Conservation (phyloP, 148 eudicot genomes). For the Diospyros lotus region DNA sequence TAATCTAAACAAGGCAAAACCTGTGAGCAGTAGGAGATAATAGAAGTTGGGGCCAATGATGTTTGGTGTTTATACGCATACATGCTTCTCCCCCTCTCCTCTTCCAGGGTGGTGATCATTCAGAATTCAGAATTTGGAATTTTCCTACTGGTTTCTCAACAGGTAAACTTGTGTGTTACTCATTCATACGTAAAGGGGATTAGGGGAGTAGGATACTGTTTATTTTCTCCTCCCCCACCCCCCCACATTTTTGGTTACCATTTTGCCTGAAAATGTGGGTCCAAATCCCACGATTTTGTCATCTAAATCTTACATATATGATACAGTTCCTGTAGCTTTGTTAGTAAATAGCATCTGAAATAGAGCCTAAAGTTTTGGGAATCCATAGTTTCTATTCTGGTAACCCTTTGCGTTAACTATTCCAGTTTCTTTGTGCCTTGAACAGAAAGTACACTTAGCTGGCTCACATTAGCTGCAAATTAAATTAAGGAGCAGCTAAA, state of each 20-base stretch:
- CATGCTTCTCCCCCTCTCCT: not conserved
- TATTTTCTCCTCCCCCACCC: not conserved
- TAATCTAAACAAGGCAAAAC: constrained; percentile 66
- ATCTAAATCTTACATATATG: not conserved
- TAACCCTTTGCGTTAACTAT: too few species aligned
- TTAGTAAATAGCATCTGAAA: not conserved
- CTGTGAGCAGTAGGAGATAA: constrained; percentile 51
- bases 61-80: not conserved
- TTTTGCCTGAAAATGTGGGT: not conserved
- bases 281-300: not conserved
- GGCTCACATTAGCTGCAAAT: too few species aligned
- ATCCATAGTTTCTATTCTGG: too few species aligned
- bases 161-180: not conserved
- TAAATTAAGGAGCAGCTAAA: too few species aligned
- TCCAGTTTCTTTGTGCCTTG: too few species aligned
- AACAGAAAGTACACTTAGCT: too few species aligned
- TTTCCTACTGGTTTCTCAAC: not conserved
- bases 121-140: not conserved
- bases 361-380: too few species aligned
- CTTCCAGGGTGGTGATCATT: not conserved
- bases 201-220: constrained; percentile 1
- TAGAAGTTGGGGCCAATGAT: not conserved
- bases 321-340: not conserved
- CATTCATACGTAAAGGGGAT: not conserved
- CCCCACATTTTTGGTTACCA: not conserved